Percentiles rank a stretch among this genome's conserved stretches.
Conservation (phyloP, 192 early-diverging fungal genomes). For the Lobosporangium transversale region DNA sequence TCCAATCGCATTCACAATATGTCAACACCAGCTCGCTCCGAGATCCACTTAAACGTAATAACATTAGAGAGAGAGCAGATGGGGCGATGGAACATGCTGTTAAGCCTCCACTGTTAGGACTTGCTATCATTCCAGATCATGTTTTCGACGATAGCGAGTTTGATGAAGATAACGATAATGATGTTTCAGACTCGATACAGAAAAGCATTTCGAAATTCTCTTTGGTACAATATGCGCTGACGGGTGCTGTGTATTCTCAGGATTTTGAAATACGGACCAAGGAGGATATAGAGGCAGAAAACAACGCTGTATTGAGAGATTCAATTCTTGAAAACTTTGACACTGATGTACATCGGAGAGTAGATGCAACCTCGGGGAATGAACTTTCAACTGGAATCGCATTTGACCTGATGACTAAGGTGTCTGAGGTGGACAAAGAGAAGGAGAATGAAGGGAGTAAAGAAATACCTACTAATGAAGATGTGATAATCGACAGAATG, state of each 20-base stretch:
- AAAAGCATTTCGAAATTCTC: constrained; percentile 17
- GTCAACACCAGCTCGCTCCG: constrained; percentile 27
- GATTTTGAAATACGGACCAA: constrained; percentile 20
- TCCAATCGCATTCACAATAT: constrained; percentile 40
- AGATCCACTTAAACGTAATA: constrained; percentile 5
- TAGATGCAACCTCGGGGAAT: background rate
- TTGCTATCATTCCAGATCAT: constrained; percentile 9
- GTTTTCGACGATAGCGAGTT: constrained; percentile 3
- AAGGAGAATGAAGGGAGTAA: too few relatives aligned
- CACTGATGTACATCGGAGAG: background rate
- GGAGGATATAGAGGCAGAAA: background rate
- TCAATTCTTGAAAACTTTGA: background rate
- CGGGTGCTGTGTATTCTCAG: constrained; percentile 35
- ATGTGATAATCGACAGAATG: constrained; percentile 7
- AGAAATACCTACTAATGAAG: too few relatives aligned
- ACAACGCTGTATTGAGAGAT: background rate
- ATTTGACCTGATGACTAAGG: background rate
- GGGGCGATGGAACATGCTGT: constrained; percentile 2
- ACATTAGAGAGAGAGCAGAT: background rate
- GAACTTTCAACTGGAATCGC: background rate
- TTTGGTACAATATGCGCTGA: constrained; percentile 22
- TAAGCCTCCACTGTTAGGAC: constrained; percentile 23
- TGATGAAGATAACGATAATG: background rate
- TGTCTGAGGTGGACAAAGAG: too few relatives aligned
- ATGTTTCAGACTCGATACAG: background rate